phyloP scores from a whole-genome alignment of 768 basidiomycete species.

The Pleurotus salmoneostramineus region DNA sequence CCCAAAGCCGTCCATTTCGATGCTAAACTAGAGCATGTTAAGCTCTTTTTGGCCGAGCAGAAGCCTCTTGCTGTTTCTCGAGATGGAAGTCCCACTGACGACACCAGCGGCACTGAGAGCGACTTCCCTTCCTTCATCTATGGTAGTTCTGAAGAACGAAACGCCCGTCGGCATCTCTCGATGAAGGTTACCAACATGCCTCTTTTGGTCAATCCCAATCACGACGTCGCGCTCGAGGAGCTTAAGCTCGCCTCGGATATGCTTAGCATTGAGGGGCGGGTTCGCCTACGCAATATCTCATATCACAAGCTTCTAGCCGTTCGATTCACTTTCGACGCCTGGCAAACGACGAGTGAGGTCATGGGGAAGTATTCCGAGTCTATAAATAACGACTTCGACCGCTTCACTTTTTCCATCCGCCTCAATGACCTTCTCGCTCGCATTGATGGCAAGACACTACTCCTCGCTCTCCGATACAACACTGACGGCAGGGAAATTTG shows the following conservation, averaged over 20 bases:
- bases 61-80: constrained; percentile 92
- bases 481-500: constrained; percentile 77
- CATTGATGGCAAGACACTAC: constrained; percentile 81
- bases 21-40: constrained; percentile 87
- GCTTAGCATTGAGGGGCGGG: constrained; percentile 60
- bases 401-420: constrained; percentile 74
- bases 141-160: constrained; percentile 31
- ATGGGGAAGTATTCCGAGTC: constrained; percentile 62
- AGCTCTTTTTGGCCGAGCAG: constrained; percentile 92
- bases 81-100: constrained; percentile 83
- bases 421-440: constrained; percentile 73
- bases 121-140: constrained; percentile 73
- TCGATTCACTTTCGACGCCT: constrained; percentile 90
- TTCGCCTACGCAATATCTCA: constrained; percentile 81
- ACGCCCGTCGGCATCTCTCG: constrained; percentile 32
- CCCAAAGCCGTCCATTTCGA: constrained; percentile 93
- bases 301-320: constrained; percentile 86
- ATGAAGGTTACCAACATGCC: constrained; percentile 75
- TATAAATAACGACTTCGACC: constrained; percentile 49
- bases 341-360: constrained; percentile 96
- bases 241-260: constrained; percentile 50
- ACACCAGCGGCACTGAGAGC: constrained; percentile 76
- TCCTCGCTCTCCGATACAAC: constrained; percentile 71
- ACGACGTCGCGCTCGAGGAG: constrained; percentile 52
- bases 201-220: constrained; percentile 26